Percentiles rank a stretch among this genome's conserved stretches.
Conservation (phyloP, 108 stramenopile species). For the Cyclotella choctawhatcheeana region DNA sequence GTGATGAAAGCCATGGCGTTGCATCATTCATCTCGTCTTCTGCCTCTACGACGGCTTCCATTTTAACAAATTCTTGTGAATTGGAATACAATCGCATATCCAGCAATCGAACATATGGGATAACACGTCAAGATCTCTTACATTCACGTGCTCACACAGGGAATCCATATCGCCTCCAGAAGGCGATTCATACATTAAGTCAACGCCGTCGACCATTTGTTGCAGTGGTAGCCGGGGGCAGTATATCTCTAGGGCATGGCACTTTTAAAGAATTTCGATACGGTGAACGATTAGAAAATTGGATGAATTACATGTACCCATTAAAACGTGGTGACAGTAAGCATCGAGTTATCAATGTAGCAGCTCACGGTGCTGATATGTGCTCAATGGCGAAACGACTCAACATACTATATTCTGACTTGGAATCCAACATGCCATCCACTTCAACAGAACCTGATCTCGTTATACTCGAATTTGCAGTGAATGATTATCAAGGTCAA, state of each 20-base stretch:
- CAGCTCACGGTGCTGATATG: slow-evolving; percentile 67
- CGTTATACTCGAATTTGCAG: slow-evolving; percentile 64
- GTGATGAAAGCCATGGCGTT: background rate
- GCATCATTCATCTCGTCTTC: slow-evolving; percentile 5
- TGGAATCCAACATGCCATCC: slow-evolving; percentile 26
- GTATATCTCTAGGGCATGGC: slow-evolving; percentile 67
- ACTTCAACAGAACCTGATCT: slow-evolving; percentile 56
- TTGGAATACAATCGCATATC: slow-evolving; percentile 55
- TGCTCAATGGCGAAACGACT: slow-evolving; percentile 68
- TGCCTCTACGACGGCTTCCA: background rate
- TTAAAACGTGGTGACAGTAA: slow-evolving; percentile 2
- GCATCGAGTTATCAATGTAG: slow-evolving; percentile 59
- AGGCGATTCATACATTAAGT: slow-evolving; percentile 21
- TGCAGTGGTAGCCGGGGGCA: slow-evolving; percentile 60
- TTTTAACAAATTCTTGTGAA: slow-evolving; percentile 23
- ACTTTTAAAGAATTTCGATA: slow-evolving; percentile 39
- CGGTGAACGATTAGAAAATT: slow-evolving; percentile 48
- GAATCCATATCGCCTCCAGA: slow-evolving; percentile 48
- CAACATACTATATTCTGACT: slow-evolving; percentile 54
- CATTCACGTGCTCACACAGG: slow-evolving; percentile 56
- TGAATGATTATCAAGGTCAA: slow-evolving; percentile 77
- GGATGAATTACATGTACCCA: slow-evolving; percentile 70
- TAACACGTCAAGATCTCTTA: slow-evolving; percentile 46
- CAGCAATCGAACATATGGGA: slow-evolving; percentile 39
- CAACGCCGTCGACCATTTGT: slow-evolving; percentile 40